These are phyloP conservation scores for Phlebiopsis flavidoalba DNA, from an alignment of 768 basidiomycete genomes.

Conservation along the genomic window DNA sequence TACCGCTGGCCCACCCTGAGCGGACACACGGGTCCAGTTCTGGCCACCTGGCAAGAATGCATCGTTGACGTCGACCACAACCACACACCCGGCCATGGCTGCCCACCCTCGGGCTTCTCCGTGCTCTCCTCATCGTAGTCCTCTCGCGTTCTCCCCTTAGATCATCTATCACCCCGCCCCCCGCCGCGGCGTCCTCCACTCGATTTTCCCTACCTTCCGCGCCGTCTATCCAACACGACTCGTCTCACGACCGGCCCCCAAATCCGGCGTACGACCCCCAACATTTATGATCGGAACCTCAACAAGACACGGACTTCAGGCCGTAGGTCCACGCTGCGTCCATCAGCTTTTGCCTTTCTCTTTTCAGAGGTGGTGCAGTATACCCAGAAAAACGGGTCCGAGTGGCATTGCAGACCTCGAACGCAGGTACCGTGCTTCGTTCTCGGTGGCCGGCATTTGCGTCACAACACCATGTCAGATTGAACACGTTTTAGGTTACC, in stretches of 20 bases:
- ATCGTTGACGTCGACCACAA: constrained; percentile 10
- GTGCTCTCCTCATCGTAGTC: constrained; percentile 61
- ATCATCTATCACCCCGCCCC: constrained; percentile 49
- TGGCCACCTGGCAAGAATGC: background rate
- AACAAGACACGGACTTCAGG: constrained; percentile 82
- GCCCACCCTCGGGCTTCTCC: constrained; percentile 62
- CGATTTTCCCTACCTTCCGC: constrained; percentile 67
- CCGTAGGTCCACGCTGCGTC: constrained; percentile 80
- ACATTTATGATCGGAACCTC: constrained; percentile 84
- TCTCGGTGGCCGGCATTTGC: background rate
- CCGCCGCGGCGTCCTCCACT: constrained; percentile 48
- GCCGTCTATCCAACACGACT: constrained; percentile 38
- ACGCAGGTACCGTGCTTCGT: constrained; percentile 57
- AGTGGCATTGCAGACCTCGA: constrained; percentile 94
- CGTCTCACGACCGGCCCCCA: constrained; percentile 32
- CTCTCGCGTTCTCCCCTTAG: constrained; percentile 36
- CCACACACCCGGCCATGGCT: constrained; percentile 46
- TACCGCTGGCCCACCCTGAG: no score
- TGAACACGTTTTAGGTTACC: constrained; percentile 92
- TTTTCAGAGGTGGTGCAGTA: constrained; percentile 95
- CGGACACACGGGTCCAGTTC: background rate
- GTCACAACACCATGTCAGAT: constrained; percentile 36
- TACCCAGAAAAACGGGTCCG: constrained; percentile 91
- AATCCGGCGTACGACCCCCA: constrained; percentile 49
- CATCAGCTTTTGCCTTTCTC: constrained; percentile 83